Conservation (phyloP, 306 rosid genomes). For the Sophora flavescens region DNA sequence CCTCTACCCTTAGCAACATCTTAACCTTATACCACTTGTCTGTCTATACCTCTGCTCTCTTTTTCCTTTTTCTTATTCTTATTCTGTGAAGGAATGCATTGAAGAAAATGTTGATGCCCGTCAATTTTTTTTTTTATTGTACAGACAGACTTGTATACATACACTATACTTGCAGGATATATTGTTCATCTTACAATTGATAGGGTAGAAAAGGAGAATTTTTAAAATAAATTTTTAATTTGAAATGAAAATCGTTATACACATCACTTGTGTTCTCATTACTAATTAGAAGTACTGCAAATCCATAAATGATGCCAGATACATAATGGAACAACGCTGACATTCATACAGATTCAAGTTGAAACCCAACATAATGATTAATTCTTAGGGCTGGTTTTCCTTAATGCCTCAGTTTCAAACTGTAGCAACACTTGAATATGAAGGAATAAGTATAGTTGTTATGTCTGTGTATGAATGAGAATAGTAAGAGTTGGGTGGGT, state of each 20-base stretch:
- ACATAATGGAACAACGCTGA: background rate
- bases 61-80: constrained; percentile 18
- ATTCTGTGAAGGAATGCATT: constrained; percentile 41
- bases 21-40: constrained; percentile 42
- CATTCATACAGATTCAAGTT: too few species aligned
- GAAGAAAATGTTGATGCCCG: constrained; percentile 42
- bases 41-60: constrained; percentile 1
- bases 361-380: background rate
- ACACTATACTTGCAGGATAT: constrained; percentile 30
- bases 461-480: too few species aligned
- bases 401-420: background rate
- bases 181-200: constrained; percentile 27
- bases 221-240: background rate
- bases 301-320: too few species aligned
- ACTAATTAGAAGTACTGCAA: too few species aligned
- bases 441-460: too few species aligned
- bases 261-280: too few species aligned
- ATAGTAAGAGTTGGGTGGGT: too few species aligned
- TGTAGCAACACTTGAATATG: too few species aligned
- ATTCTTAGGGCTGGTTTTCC: background rate
- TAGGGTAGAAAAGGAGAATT: constrained; percentile 14
- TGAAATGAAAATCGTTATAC: background rate
- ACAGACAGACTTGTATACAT: constrained; percentile 52
- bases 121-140: constrained; percentile 45
- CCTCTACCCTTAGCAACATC: constrained; percentile 54